A percentile compares a stretch with the other conserved stretches of the same genome.
Conservation (phyloP, 495 filamentous ascomycete genomes). For the Staphylotrichum longicolle region DNA sequence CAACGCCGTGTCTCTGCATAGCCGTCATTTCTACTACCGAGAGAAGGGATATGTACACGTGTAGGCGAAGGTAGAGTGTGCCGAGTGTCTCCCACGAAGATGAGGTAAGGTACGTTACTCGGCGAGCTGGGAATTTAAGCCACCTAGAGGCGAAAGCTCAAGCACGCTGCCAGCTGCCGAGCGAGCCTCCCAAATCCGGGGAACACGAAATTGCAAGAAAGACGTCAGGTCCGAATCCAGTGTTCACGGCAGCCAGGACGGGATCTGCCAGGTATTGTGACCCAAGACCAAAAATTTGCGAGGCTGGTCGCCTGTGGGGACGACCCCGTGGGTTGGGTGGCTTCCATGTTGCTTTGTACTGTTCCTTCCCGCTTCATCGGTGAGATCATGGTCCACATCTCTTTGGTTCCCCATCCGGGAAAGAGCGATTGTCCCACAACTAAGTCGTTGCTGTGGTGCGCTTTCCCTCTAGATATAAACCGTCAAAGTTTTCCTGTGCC, state of each 20-base stretch:
- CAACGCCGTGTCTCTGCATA: neutral
- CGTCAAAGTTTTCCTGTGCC: slow-evolving; percentile 3
- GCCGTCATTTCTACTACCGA: neutral
- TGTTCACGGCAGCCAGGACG: too few species aligned
- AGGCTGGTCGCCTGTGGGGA: neutral
- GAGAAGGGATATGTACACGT: neutral
- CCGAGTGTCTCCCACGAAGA: neutral
- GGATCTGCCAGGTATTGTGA: too few species aligned
- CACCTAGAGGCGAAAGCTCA: too few species aligned
- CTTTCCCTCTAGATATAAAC: slow-evolving; percentile 18
- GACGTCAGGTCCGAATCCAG: too few species aligned
- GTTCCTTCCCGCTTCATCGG: slow-evolving; percentile 6
- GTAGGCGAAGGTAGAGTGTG: too few species aligned
- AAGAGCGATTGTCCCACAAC: slow-evolving; percentile 20
- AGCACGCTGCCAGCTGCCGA: neutral
- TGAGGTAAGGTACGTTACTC: too few species aligned
- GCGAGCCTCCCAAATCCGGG: neutral
- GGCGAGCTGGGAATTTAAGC: too few species aligned
- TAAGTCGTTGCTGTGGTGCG: slow-evolving; percentile 12
- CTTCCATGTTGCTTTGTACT: neutral
- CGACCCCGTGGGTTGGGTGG: neutral
- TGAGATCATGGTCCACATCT: slow-evolving; percentile 12
- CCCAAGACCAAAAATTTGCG: neutral
- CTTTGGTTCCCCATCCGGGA: slow-evolving; percentile 10
- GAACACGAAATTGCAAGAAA: too few species aligned